phyloP scores from a whole-genome alignment of 192 early-diverging fungal species.

The Globomyces pollinis-pini region DNA sequence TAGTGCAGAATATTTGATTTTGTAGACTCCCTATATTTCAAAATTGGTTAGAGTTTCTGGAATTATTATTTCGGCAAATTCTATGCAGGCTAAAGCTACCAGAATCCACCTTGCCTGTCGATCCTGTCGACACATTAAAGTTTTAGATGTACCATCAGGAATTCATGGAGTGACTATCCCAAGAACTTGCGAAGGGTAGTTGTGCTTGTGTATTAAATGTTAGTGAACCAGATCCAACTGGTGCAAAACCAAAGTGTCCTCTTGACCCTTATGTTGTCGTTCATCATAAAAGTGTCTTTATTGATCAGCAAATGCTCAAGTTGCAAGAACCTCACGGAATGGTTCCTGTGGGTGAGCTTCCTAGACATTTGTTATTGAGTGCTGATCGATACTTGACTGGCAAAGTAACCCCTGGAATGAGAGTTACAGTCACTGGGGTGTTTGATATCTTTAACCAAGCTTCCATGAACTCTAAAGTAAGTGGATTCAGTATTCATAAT shows the following conservation, averaged over 20 bases:
- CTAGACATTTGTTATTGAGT: conserved; percentile 85
- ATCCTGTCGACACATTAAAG: conserved; percentile 74
- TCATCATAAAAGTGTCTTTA: conserved; percentile 91
- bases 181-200: conserved; percentile 77
- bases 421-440: conserved; percentile 89
- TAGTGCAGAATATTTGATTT: neutral
- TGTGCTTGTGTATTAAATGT: neutral
- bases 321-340: conserved; percentile 95
- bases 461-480: too few species aligned
- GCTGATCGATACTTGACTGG: conserved; percentile 82
- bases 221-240: conserved; percentile 33
- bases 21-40: conserved; percentile 71
- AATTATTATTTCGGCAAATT: conserved; percentile 89
- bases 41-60: conserved; percentile 92
- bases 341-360: conserved; percentile 96
- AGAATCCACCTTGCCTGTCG: conserved; percentile 82
- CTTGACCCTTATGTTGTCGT: conserved; percentile 91
- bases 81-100: conserved; percentile 82
- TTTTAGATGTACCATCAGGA: conserved; percentile 73
- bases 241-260: conserved; percentile 47
- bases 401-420: conserved; percentile 86
- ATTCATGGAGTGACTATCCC: conserved; percentile 80
- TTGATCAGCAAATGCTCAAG: conserved; percentile 96
- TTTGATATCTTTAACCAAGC: conserved; percentile 86
- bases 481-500: too few species aligned